Conservation (phyloP, 2,329 filamentous ascomycete species). For the Blastomyces gilchristii region DNA sequence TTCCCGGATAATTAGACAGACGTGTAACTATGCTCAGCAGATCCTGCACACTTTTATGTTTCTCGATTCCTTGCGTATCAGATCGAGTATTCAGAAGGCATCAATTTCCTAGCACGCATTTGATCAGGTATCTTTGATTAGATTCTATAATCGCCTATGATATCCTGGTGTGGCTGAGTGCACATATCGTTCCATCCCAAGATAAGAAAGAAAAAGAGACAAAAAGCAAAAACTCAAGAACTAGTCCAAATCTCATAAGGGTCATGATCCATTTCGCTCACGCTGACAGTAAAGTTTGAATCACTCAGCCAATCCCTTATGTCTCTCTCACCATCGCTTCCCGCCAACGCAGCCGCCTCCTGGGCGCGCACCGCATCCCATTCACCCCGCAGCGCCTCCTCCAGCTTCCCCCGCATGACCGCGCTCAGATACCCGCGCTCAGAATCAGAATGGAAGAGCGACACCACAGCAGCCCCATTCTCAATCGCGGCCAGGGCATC, state of each 20-base stretch:
- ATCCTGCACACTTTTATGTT: neutral
- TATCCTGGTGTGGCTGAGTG: neutral
- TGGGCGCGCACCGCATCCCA: conserved; percentile 43
- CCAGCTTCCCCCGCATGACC: conserved; percentile 57
- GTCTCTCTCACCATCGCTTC: conserved; percentile 25
- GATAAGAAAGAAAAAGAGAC: too few relatives aligned
- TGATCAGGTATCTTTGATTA: neutral
- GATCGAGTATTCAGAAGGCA: neutral
- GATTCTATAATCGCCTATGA: neutral
- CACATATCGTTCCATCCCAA: neutral
- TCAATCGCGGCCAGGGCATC: conserved; percentile 80
- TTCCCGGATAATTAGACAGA: neutral
- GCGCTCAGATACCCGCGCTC: conserved; percentile 72
- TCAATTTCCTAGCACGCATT: neutral
- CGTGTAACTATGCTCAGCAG: neutral
- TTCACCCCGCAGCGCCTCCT: conserved; percentile 46
- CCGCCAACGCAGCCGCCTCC: conserved; percentile 23
- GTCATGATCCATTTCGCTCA: conserved; percentile 74
- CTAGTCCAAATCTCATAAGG: conserved; percentile 68
- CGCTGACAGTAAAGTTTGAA: conserved; percentile 52
- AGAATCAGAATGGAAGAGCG: conserved; percentile 85
- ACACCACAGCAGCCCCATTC: conserved; percentile 69
- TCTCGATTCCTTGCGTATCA: neutral
- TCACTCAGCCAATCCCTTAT: conserved; percentile 43
- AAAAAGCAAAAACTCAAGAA: neutral